Conservation (phyloP, 2,329 filamentous ascomycete species). For the Rhynchosporium graminicola region DNA sequence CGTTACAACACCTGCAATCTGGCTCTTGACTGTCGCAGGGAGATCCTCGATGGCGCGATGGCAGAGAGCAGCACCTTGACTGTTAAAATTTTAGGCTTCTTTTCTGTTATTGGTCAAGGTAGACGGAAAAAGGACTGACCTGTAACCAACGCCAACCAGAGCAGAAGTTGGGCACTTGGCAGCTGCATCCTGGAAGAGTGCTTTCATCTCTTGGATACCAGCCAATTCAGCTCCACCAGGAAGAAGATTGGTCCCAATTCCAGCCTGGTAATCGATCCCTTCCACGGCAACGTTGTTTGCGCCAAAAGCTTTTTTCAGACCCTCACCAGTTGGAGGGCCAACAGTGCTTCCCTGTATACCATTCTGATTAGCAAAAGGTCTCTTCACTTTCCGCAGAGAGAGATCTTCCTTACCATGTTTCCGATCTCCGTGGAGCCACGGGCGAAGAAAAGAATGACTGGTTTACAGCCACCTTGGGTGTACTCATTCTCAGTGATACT, state of each 20-base stretch:
- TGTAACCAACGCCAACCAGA: constrained; percentile 43
- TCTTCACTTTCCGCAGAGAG: not conserved
- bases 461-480: constrained; percentile 40
- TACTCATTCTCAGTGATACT: constrained; percentile 22
- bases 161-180: constrained; percentile 41
- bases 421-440: constrained; percentile 49
- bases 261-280: constrained; percentile 39
- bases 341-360: constrained; percentile 34
- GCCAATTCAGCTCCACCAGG: constrained; percentile 24
- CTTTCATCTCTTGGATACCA: constrained; percentile 24
- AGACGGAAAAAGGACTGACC: constrained; percentile 7
- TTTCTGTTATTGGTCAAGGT: not conserved
- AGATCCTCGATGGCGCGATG: constrained; percentile 43
- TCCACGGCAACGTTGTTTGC: constrained; percentile 28
- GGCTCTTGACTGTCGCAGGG: constrained; percentile 27
- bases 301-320: constrained; percentile 30
- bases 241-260: constrained; percentile 25
- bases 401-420: constrained; percentile 44
- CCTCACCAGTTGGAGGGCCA: constrained; percentile 34
- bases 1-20: constrained; percentile 43
- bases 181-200: constrained; percentile 38
- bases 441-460: constrained; percentile 49
- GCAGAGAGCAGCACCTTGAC: constrained; percentile 46
- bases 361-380: not conserved
- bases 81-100: constrained; percentile 24